Conservation (phyloP, 164 flowering plant genomes). For the Platanus orientalis region DNA sequence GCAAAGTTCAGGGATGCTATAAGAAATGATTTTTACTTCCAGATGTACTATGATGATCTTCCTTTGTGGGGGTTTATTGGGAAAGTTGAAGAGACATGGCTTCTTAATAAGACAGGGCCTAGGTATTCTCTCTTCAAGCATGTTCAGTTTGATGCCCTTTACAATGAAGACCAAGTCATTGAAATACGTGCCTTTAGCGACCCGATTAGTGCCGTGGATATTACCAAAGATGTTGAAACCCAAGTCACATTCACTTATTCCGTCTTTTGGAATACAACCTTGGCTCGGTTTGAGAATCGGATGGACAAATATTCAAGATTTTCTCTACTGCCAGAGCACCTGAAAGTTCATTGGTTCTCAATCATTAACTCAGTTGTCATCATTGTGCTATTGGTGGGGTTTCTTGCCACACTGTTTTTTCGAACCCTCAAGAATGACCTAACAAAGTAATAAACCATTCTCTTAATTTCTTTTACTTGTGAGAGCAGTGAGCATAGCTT, state of each 20-base stretch:
- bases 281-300: slow-evolving; percentile 39
- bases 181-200: slow-evolving; percentile 59
- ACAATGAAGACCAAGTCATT: slow-evolving; percentile 55
- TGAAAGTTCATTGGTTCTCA: slow-evolving; percentile 69
- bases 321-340: slow-evolving; percentile 37
- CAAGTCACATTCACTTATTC: slow-evolving; percentile 64
- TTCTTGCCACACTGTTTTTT: slow-evolving; percentile 42
- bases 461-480: neutral
- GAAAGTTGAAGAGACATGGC: slow-evolving; percentile 45
- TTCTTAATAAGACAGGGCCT: slow-evolving; percentile 16
- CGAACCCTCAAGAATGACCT: slow-evolving; percentile 65
- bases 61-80: slow-evolving; percentile 88
- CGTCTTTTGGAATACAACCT: slow-evolving; percentile 56
- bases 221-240: slow-evolving; percentile 49
- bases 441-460: slow-evolving; percentile 15
- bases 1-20: slow-evolving; percentile 58
- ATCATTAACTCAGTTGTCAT: slow-evolving; percentile 49
- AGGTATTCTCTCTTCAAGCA: slow-evolving; percentile 64
- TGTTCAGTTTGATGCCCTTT: slow-evolving; percentile 57
- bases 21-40: slow-evolving; percentile 62
- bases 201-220: slow-evolving; percentile 59
- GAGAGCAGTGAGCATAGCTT: neutral
- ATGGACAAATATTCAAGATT: slow-evolving; percentile 55
- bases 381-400: slow-evolving; percentile 51
- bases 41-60: slow-evolving; percentile 83